Evolutionary conservation across 176 grass and related monocot genomes (phyloP).

Genomic region (Paspalum notatum): DNA sequence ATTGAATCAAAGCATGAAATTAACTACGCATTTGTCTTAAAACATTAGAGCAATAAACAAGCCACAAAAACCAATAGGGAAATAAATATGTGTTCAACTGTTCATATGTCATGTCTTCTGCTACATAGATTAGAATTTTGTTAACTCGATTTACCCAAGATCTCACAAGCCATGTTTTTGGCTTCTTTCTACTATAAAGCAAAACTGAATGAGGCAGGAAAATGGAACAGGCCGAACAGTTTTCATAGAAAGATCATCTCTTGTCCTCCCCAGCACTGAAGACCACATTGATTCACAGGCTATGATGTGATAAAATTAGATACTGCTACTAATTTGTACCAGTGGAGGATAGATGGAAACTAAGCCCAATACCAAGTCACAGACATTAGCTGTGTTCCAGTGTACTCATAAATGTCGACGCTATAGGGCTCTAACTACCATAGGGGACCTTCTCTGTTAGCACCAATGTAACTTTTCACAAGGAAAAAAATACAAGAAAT

Average conservation of each 20-base stretch:
- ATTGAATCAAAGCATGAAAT: slow-evolving; percentile 37
- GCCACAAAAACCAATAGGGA: slow-evolving; percentile 1
- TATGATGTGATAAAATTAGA: not conserved
- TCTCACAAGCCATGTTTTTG: not conserved
- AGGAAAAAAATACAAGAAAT: not conserved
- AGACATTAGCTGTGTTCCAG: not conserved
- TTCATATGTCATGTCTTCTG: not conserved
- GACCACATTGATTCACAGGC: not conserved
- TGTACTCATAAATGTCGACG: not conserved
- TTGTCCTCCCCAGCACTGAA: not conserved
- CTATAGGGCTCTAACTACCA: not conserved
- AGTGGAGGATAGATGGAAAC: not conserved
- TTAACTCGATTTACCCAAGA: not conserved
- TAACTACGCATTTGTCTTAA: not conserved
- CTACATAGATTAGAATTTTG: not conserved
- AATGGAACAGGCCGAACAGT: not conserved
- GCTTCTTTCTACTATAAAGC: not conserved
- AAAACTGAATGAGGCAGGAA: not conserved
- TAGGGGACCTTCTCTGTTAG: not conserved
- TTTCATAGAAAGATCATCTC: slow-evolving; percentile 1
- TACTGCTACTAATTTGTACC: not conserved
- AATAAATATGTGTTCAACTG: not conserved
- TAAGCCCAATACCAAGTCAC: not conserved
- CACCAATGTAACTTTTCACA: not conserved
- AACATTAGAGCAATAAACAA: not conserved